phyloP scores from a whole-genome alignment of 441 rosid species.

The Erodium chrysanthum region DNA sequence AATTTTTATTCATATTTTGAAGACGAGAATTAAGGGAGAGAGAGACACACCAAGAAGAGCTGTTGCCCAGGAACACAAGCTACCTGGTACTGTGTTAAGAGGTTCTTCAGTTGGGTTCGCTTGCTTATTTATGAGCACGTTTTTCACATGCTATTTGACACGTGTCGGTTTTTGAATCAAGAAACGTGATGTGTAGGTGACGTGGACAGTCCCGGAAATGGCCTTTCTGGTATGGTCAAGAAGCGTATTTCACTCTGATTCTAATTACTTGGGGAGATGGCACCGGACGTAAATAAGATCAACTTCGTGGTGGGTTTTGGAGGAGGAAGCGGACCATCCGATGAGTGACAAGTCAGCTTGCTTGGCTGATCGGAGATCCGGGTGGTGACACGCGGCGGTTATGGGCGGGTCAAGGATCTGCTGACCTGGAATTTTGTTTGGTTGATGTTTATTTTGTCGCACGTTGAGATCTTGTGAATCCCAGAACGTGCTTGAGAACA shows the following conservation, averaged over 20 bases:
- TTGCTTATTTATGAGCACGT: slow-evolving; percentile 2
- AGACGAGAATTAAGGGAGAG: no score
- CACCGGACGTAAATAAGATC: neutral
- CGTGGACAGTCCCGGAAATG: slow-evolving; percentile 5
- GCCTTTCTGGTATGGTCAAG: neutral
- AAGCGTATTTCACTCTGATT: neutral
- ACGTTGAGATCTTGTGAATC: neutral
- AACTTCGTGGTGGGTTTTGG: neutral
- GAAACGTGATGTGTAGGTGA: neutral
- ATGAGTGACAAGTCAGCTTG: neutral
- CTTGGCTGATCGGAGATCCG: neutral
- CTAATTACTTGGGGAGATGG: slow-evolving; percentile 5
- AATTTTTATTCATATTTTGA: no score
- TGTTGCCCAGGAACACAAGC: no score
- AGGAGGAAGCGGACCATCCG: neutral
- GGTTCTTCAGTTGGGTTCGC: neutral
- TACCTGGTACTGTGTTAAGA: neutral
- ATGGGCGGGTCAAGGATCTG: neutral
- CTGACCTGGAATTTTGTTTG: slow-evolving; percentile 2
- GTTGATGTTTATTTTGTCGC: neutral
- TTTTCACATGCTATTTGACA: neutral
- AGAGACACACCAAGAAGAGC: no score
- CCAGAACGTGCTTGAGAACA: neutral
- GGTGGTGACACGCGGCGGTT: slow-evolving; percentile 4
- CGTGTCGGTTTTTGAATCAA: neutral